Conservation (phyloP, 208 protist species). For the Wallacemonas collosoma region DNA sequence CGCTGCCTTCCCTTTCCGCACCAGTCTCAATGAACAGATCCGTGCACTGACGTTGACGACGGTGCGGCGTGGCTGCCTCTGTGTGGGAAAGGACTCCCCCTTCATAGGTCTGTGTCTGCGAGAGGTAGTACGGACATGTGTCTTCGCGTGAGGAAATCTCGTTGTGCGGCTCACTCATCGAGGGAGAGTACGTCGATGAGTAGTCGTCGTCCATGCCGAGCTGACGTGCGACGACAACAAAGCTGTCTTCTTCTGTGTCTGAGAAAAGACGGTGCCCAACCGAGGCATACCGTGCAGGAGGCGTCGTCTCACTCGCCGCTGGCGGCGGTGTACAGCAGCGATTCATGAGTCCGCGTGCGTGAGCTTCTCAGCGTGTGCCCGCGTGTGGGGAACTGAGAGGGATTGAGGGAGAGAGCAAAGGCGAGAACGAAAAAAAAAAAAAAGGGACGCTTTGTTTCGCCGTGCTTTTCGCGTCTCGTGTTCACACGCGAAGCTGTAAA, state of each 20-base stretch:
- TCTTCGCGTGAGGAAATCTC: background rate
- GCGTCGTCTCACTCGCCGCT: slow-evolving; percentile 3
- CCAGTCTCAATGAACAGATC: background rate
- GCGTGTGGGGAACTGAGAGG: no score
- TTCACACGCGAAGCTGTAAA: no score
- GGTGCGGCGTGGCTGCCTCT: background rate
- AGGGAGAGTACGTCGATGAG: background rate
- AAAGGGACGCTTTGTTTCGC: no score
- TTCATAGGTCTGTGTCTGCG: background rate
- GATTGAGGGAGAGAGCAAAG: background rate
- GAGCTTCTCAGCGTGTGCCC: no score
- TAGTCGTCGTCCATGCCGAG: slow-evolving; percentile 17
- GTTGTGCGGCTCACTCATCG: background rate
- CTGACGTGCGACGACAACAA: slow-evolving; percentile 6
- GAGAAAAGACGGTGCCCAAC: slow-evolving; percentile 30
- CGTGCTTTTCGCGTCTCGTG: no score
- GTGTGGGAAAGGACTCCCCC: background rate
- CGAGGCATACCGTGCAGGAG: slow-evolving; percentile 20
- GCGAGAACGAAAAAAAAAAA: no score
- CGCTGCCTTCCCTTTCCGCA: background rate
- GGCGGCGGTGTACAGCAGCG: slow-evolving; percentile 35
- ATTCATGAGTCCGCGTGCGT: slow-evolving; percentile 1
- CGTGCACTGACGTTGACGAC: background rate
- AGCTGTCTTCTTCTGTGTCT: slow-evolving; percentile 22
- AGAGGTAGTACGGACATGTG: background rate